Evolutionary conservation across 2,329 filamentous ascomycete genomes (phyloP).

Genomic region (Grosmannia huntii): DNA sequence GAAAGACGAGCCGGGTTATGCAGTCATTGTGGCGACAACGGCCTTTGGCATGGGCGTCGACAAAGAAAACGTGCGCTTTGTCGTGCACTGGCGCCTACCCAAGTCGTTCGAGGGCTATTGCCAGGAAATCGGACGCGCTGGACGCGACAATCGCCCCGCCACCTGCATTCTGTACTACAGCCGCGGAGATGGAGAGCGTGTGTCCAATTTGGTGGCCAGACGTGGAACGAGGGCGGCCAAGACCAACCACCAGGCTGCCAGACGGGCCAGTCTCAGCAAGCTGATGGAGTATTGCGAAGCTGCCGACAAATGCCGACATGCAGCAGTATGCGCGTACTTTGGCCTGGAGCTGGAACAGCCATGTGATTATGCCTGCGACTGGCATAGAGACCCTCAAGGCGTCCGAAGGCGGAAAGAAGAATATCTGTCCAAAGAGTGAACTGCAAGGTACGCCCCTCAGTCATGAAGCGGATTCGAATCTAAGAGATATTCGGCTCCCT

Average conservation of each 20-base stretch:
- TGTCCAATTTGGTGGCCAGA: conserved; percentile 34
- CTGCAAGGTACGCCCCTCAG: neutral
- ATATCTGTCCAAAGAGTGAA: neutral
- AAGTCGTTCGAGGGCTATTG: conserved; percentile 39
- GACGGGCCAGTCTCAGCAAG: conserved; percentile 50
- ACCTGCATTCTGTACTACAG: conserved; percentile 43
- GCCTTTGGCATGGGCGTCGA: conserved; percentile 98
- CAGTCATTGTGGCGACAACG: conserved; percentile 88
- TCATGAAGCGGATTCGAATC: neutral
- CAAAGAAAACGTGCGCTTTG: conserved; percentile 87
- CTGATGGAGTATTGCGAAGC: conserved; percentile 75
- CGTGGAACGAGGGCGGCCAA: conserved; percentile 23
- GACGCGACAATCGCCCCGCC: conserved; percentile 76
- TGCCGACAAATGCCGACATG: conserved; percentile 60
- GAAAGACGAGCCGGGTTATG: conserved; percentile 61
- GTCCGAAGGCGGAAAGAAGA: neutral
- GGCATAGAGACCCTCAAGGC: neutral
- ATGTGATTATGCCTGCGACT: conserved; percentile 27
- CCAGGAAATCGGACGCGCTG: conserved; percentile 67
- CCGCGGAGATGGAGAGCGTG: no score
- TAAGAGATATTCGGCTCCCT: conserved; percentile 17
- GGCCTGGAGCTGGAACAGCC: conserved; percentile 45
- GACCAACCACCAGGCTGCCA: conserved; percentile 25
- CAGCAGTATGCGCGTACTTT: conserved; percentile 64
- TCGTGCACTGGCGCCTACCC: conserved; percentile 39